phyloP scores from a whole-genome alignment of 306 rosid species.

The Alnus glutinosa region DNA sequence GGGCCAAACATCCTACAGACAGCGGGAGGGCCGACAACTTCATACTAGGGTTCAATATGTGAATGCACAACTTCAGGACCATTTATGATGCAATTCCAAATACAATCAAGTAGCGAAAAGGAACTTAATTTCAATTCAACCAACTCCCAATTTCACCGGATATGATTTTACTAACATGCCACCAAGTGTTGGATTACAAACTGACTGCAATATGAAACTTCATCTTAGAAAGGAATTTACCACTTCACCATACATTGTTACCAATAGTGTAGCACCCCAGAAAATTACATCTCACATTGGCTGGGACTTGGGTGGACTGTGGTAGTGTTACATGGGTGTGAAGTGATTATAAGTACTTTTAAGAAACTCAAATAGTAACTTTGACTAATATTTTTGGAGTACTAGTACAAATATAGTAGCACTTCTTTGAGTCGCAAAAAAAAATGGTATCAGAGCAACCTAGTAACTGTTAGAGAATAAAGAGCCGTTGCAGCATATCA shows the following conservation, averaged over 20 bases:
- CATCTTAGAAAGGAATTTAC: not conserved
- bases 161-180: not conserved
- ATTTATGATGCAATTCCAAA: not conserved
- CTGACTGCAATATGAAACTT: not conserved
- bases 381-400: too few relatives aligned
- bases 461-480: too few relatives aligned
- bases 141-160: not conserved
- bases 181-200: slow-evolving; percentile 3
- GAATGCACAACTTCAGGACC: slow-evolving; percentile 2
- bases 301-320: too few relatives aligned
- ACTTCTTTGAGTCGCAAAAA: too few relatives aligned
- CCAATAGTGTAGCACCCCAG: not conserved
- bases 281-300: too few relatives aligned
- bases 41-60: not conserved
- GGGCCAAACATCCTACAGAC: not conserved
- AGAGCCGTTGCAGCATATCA: too few relatives aligned
- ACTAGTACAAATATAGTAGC: too few relatives aligned
- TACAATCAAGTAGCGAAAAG: not conserved
- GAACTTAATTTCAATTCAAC: not conserved
- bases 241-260: not conserved
- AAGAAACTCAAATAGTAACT: too few relatives aligned
- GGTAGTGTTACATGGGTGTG: too few relatives aligned
- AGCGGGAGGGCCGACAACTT: not conserved
- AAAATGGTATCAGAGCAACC: too few relatives aligned
- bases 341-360: too few relatives aligned